Evolutionary conservation across 2,329 filamentous ascomycete genomes (phyloP).

Genomic region (Lasiodiplodia theobromae): DNA sequence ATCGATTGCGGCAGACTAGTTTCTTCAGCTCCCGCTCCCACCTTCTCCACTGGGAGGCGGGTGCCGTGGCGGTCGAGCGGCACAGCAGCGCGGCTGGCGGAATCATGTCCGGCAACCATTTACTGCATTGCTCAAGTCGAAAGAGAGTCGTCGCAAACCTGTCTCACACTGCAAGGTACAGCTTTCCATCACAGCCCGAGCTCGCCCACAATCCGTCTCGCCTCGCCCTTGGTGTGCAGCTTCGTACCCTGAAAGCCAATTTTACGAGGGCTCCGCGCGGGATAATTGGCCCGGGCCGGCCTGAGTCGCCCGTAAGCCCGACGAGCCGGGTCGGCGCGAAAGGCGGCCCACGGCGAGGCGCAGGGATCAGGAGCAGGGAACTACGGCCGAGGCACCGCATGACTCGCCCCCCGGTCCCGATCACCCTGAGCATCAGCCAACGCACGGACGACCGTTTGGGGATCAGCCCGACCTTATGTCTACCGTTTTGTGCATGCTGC

Average conservation of each 20-base stretch:
- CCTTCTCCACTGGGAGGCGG: not conserved
- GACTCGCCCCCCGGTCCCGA: constrained; percentile 3
- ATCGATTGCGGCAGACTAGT: no score
- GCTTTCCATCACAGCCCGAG: not conserved
- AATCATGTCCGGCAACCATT: not conserved
- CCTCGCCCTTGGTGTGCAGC: not conserved
- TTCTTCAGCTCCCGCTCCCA: not conserved
- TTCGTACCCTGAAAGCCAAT: not conserved
- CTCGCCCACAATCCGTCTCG: not conserved
- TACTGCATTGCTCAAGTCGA: not conserved
- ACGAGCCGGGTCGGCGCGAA: not conserved
- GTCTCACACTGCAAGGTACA: not conserved
- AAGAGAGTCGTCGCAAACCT: not conserved
- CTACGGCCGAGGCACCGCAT: not conserved
- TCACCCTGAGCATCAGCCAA: not conserved
- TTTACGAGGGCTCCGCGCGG: not conserved
- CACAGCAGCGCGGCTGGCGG: not conserved
- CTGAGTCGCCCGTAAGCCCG: not conserved
- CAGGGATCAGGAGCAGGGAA: not conserved
- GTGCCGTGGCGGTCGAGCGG: not conserved
- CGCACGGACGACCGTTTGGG: not conserved
- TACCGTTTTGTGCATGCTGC: not conserved
- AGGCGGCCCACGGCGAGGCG: not conserved
- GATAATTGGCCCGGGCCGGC: not conserved
- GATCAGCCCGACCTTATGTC: constrained; percentile 2